phyloP scores from a whole-genome alignment of 495 filamentous ascomycete genomes.

The Friedmanniomyces endolithicus region DNA sequence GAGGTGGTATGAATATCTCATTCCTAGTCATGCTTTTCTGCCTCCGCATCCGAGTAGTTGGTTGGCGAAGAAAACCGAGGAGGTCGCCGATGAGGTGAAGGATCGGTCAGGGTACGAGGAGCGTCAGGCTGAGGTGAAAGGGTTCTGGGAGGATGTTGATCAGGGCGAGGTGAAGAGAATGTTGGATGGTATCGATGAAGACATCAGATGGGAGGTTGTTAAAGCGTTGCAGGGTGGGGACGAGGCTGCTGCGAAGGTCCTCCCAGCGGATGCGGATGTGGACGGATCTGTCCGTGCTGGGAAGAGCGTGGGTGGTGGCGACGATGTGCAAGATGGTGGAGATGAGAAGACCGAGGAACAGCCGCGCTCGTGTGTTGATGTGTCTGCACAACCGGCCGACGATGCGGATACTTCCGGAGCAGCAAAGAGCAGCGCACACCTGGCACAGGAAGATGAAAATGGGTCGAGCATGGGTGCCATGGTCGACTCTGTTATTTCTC shows the following conservation, averaged over 20 bases:
- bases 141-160: slow-evolving; percentile 71
- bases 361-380: too few relatives aligned
- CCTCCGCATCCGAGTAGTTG: slow-evolving; percentile 82
- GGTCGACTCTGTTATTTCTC: slow-evolving; percentile 3
- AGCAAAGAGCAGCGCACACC: neutral
- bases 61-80: slow-evolving; percentile 63
- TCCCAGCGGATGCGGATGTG: slow-evolving; percentile 23
- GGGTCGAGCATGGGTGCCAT: neutral
- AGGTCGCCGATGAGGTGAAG: slow-evolving; percentile 57
- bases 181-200: slow-evolving; percentile 41
- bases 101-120: slow-evolving; percentile 52
- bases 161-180: slow-evolving; percentile 64
- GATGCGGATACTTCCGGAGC: neutral
- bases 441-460: neutral
- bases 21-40: slow-evolving; percentile 80
- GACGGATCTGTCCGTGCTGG: slow-evolving; percentile 4
- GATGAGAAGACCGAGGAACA: slow-evolving; percentile 12
- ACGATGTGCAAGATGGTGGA: neutral
- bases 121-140: slow-evolving; percentile 62
- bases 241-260: slow-evolving; percentile 16
- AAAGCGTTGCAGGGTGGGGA: slow-evolving; percentile 30
- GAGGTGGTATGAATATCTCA: slow-evolving; percentile 88
- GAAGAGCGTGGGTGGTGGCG: neutral
- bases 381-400: too few relatives aligned
- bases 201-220: slow-evolving; percentile 31